phyloP scores from a whole-genome alignment of 805 yeast genomes.

The Yarrowia osloensis region DNA sequence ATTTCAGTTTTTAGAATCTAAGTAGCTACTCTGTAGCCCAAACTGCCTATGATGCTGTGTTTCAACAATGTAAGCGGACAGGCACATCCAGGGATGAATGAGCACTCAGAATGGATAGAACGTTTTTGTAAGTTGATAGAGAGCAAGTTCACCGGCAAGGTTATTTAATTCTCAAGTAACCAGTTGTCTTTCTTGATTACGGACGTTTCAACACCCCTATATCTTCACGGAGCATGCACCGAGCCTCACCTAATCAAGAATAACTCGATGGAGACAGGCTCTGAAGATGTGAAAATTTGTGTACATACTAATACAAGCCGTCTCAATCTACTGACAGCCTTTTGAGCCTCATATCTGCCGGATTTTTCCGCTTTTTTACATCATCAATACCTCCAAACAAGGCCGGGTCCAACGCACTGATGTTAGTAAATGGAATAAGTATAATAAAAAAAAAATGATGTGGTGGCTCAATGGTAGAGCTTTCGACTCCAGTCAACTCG shows the following conservation, averaged over 20 bases:
- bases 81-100: too few species aligned
- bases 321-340: background rate
- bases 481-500: slow-evolving; percentile 63
- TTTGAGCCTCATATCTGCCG: background rate
- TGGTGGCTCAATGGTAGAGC: slow-evolving; percentile 81
- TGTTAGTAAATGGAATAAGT: too few species aligned
- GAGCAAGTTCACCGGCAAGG: too few species aligned
- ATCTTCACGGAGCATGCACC: background rate
- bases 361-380: background rate
- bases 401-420: background rate
- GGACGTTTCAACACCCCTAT: background rate
- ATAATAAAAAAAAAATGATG: too few species aligned
- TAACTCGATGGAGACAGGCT: background rate
- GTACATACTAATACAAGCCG: background rate
- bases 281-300: background rate
- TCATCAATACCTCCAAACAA: background rate
- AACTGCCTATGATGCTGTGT: too few species aligned
- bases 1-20: too few species aligned
- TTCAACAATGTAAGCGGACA: too few species aligned
- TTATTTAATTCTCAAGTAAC: too few species aligned
- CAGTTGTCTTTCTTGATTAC: too few species aligned
- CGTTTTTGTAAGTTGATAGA: too few species aligned
- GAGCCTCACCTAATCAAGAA: background rate
- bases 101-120: too few species aligned
- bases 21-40: background rate